Base-by-base conservation (phyloP, 108 stramenopile genomes). In the Parietichytrium sp. region DNA sequence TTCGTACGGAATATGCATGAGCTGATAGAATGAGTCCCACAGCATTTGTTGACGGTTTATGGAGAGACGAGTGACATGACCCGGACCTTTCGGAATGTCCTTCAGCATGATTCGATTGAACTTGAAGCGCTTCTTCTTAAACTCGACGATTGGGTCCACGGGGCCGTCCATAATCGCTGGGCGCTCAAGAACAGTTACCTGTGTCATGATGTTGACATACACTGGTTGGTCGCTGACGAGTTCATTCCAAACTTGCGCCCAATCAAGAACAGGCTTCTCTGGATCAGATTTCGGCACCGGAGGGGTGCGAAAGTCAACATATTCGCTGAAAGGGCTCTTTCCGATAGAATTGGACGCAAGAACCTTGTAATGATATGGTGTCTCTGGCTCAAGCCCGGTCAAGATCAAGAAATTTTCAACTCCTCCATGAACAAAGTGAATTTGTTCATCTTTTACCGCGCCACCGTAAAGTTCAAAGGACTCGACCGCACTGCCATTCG, bases 11-110 rank as follows among this genome's bases (percentile, higher is more conserved):
- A 94, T 90, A 51, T 93, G 85, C 15, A 90, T 87, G 49, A 99
- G 93, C 78, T 96, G 94, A 81, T 93, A 94, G 86, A 96, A 97
- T 3, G 95, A 90, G 89, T 98, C 97, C 87, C 96, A 94, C 52
- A 98, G 96, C 4, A 98, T 93, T 82, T 94, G 87, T 26, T 91
- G 85, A 3, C 95, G 89, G 15, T 92, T 86, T 55, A 97, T 90
- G 55, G 87, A 89, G 6, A 99, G 92, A 3, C 96, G 92, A 12
- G 96, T 38, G 93, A 86, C 51, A 94, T 85, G 4, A 93, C 91
- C 38, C 93, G 89, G 16, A 93, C 87, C 86, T 94, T 93, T 4
- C 91, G 87, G 80, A 90, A 93, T 85, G 91, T 93, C 93, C 92
- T 91, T 18, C 90, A 86, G 18, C 3, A 86, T 4, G 18, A 77